Conservation (phyloP, 257 asterid genomes). For the Fraxinus excelsior region DNA sequence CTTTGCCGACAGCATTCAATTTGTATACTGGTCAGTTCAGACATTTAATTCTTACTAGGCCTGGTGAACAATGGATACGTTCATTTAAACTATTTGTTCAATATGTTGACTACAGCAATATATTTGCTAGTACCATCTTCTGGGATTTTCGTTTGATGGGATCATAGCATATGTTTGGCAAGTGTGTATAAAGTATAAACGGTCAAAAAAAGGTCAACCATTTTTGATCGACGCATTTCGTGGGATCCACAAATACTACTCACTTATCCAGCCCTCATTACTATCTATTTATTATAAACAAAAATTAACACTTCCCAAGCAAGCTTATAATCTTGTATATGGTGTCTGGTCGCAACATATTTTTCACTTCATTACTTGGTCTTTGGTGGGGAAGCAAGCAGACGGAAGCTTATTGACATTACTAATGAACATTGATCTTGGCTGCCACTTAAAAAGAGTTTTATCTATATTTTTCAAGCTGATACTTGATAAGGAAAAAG, state of each 20-base stretch:
- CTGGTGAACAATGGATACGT: background rate
- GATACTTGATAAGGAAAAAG: background rate
- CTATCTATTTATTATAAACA: too few species aligned
- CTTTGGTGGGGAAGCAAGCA: background rate
- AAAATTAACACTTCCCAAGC: too few species aligned
- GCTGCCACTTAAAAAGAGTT: background rate
- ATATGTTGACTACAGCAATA: background rate
- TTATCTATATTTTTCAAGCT: background rate
- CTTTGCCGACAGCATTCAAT: constrained; percentile 64
- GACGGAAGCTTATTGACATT: background rate
- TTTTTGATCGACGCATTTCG: too few species aligned
- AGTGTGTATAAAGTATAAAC: too few species aligned
- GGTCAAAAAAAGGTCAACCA: too few species aligned
- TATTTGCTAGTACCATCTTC: background rate
- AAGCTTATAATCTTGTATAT: background rate
- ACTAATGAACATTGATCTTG: background rate
- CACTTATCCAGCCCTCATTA: too few species aligned
- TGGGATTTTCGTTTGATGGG: background rate
- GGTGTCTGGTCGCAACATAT: background rate
- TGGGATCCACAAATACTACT: too few species aligned
- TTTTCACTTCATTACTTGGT: background rate
- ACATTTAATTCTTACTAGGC: background rate
- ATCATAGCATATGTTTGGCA: too few species aligned
- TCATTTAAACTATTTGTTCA: background rate
- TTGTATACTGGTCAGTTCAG: constrained; percentile 65